Base-by-base conservation (phyloP, 192 early-diverging fungal species). In the Coemansia sp. region DNA sequence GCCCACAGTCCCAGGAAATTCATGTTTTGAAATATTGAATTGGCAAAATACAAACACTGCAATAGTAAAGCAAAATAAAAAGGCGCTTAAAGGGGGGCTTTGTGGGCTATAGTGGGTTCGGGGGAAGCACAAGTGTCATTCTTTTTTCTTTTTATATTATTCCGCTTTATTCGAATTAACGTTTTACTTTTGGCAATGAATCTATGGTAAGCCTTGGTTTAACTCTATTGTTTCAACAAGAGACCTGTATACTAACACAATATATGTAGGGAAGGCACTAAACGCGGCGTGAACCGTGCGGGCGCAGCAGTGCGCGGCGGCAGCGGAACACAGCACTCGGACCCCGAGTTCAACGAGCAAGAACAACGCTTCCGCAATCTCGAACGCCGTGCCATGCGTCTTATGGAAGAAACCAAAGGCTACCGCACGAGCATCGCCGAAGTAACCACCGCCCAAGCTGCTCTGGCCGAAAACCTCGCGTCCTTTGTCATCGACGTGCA, bases 361-460 rank as follows among this genome's bases (percentile, higher is more conserved):
- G 91, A 95, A 69, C 81, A 83, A 54, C 82, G 91, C 20, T 85
- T 91, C 67, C 85, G 71, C 57, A 94, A 92, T 42, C 84, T 95
- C 28, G 93, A 98, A 75, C 65, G 72, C 26, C 94, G 94, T 51
- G 83, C 88, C 0, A 90, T 94, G 66, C 88, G 85, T 36, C 78
- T 97, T 2, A 85, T 94, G 66, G 92, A 90, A 62, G 94, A 98
- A 71, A 87, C 97, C 10, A 96, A 95, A 69, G 91, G 92, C 48
- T 97, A 97, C 71, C 84, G 95, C 34, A 88, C 93, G 65, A 87
- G 93, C 31, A 82, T 98, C 38, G 59, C 65, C 83, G 93, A 85
- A 20, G 94, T 97, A 89, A 92, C 93, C 6, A 76, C 84, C 3
- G 84, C 96, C 31, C 95, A 99, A 71, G 69, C 85, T 17, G 85